Evolutionary conservation across 2,329 filamentous ascomycete species (phyloP).

Genomic region (Fusarium sp.): DNA sequence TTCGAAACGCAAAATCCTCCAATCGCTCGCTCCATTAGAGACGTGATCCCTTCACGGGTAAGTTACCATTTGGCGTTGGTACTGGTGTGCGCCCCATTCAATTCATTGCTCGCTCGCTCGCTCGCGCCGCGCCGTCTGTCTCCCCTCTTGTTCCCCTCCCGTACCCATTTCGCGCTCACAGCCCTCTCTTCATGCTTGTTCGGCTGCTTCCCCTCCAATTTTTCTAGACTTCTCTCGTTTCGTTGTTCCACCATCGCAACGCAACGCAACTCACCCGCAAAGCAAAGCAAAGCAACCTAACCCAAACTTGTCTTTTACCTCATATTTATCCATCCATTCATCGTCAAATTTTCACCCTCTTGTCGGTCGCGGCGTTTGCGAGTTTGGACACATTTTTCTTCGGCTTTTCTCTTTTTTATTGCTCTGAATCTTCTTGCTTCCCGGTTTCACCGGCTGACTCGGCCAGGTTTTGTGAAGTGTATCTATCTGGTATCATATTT

Average conservation of each 20-base stretch:
- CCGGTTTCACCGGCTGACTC: slow-evolving; percentile 38
- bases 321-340: slow-evolving; percentile 5
- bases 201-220: slow-evolving; percentile 34
- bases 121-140: slow-evolving; percentile 21
- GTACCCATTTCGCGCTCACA: slow-evolving; percentile 14
- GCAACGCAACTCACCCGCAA: slow-evolving; percentile 9
- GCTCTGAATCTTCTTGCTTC: slow-evolving; percentile 10
- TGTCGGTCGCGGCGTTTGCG: slow-evolving; percentile 28
- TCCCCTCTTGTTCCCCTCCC: slow-evolving; percentile 36
- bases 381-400: slow-evolving; percentile 22
- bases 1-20: slow-evolving; percentile 29
- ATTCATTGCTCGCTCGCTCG: slow-evolving; percentile 10
- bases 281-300: slow-evolving; percentile 1
- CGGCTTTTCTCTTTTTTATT: slow-evolving; percentile 9
- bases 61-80: slow-evolving; percentile 39
- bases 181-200: slow-evolving; percentile 22
- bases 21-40: slow-evolving; percentile 34
- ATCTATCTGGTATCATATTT: slow-evolving; percentile 45
- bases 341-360: slow-evolving; percentile 21
- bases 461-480: slow-evolving; percentile 48
- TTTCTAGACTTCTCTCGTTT: slow-evolving; percentile 30
- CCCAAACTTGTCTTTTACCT: slow-evolving; percentile 27
- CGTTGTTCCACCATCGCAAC: slow-evolving; percentile 24
- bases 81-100: slow-evolving; percentile 31
- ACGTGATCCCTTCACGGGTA: slow-evolving; percentile 56